Percentiles rank a stretch among this genome's conserved stretches.
Evolutionary conservation across 495 filamentous ascomycete genomes (phyloP).

Genomic region (Xylaria cubensis): DNA sequence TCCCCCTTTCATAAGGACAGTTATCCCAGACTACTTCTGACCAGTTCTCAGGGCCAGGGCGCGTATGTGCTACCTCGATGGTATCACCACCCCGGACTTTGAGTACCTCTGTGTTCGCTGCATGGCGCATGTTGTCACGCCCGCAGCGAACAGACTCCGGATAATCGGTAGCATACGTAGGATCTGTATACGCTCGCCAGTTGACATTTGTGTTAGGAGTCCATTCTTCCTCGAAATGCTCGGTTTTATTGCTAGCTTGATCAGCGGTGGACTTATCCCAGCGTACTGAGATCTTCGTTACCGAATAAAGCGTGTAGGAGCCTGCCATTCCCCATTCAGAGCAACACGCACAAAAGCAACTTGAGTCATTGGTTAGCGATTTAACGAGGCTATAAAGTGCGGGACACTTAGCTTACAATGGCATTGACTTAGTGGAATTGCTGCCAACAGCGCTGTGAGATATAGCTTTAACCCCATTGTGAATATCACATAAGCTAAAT

Average conservation of each 20-base stretch:
- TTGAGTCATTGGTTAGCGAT: neutral
- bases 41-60: neutral
- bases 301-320: slow-evolving; percentile 15
- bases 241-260: slow-evolving; percentile 6
- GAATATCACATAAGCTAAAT: neutral
- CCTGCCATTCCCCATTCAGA: slow-evolving; percentile 18
- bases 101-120: slow-evolving; percentile 16
- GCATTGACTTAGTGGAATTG: neutral
- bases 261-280: neutral
- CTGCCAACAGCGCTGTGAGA: neutral
- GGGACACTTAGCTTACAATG: neutral
- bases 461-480: neutral
- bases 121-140: slow-evolving; percentile 10
- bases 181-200: neutral
- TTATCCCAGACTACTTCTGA: neutral
- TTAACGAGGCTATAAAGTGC: neutral
- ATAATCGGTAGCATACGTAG: slow-evolving; percentile 14
- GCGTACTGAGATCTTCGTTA: neutral
- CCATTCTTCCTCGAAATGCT: neutral
- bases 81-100: neutral
- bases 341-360: slow-evolving; percentile 15
- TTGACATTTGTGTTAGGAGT: slow-evolving; percentile 3
- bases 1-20: slow-evolving; percentile 16
- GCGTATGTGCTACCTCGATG: slow-evolving; percentile 4
- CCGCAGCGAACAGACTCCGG: slow-evolving; percentile 14